phyloP scores from a whole-genome alignment of 2,329 filamentous ascomycete genomes.

The Tolypocladium guangdongense region DNA sequence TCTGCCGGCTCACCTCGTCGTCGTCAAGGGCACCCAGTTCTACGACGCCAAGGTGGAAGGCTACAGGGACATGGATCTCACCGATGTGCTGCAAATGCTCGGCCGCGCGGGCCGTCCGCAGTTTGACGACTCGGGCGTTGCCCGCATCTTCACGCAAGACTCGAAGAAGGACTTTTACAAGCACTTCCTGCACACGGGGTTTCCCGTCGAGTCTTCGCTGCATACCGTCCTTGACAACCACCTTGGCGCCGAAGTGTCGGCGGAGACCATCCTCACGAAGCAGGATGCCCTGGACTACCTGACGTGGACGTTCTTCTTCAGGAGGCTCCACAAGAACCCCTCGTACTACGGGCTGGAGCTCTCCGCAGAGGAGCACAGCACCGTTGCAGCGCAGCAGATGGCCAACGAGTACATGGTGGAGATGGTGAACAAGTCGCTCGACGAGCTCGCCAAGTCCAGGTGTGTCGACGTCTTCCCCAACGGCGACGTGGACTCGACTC shows the following conservation, averaged over 20 bases:
- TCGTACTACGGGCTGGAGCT: conserved; percentile 96
- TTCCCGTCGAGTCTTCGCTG: conserved; percentile 91
- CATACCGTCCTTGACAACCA: conserved; percentile 97
- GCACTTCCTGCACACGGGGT: conserved; percentile 95
- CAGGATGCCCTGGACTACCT: conserved; percentile 96
- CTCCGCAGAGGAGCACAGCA: conserved; percentile 84
- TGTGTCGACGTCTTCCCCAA: conserved; percentile 78
- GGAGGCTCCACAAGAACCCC: conserved; percentile 92
- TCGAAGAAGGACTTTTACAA: conserved; percentile 99
- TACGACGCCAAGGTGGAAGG: conserved; percentile 97
- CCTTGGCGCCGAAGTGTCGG: conserved; percentile 86
- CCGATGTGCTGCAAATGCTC: conserved; percentile 95
- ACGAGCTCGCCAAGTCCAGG: conserved; percentile 70
- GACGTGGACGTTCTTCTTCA: conserved; percentile 99
- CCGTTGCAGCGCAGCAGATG: conserved; percentile 68
- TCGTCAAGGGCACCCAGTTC: conserved; percentile 96
- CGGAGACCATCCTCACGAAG: conserved; percentile 84
- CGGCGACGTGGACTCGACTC: conserved; percentile 80
- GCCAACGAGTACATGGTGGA: conserved; percentile 94
- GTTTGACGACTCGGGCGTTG: conserved; percentile 92
- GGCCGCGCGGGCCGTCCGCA: conserved; percentile 91
- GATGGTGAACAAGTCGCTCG: conserved; percentile 78
- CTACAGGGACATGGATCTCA: conserved; percentile 98
- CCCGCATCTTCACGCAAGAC: conserved; percentile 94
- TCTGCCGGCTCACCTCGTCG: conserved; percentile 87